These are phyloP conservation scores for Eucalyptus regnans DNA, from an alignment of 345 rosid species.

Conservation along the genomic window DNA sequence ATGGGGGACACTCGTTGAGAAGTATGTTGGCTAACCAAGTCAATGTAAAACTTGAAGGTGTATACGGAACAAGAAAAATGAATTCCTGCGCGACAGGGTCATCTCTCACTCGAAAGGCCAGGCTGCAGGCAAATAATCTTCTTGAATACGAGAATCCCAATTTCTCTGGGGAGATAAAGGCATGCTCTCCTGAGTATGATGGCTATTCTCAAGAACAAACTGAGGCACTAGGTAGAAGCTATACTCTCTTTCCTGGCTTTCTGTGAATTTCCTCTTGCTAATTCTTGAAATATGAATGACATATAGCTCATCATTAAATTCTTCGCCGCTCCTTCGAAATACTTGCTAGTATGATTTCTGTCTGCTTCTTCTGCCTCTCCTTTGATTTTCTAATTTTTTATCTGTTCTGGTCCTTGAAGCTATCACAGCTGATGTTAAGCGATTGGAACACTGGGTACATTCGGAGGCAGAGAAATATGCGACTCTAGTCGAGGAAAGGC, in stretches of 20 bases:
- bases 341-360: neutral
- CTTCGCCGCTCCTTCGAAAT: neutral
- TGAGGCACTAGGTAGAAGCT: constrained; percentile 14
- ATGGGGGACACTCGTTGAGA: constrained; percentile 59
- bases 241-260: neutral
- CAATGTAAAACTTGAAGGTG: constrained; percentile 19
- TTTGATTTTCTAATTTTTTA: neutral
- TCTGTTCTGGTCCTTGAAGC: constrained; percentile 18
- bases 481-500: constrained; percentile 41
- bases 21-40: constrained; percentile 52
- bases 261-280: neutral
- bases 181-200: constrained; percentile 20
- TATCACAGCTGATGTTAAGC: constrained; percentile 26
- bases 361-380: neutral
- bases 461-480: constrained; percentile 56
- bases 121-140: constrained; percentile 13
- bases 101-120: constrained; percentile 19
- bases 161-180: constrained; percentile 15
- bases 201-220: constrained; percentile 23
- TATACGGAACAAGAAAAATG: constrained; percentile 10
- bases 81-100: neutral
- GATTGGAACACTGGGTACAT: constrained; percentile 43
- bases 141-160: constrained; percentile 17
- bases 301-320: neutral
- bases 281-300: neutral